Conservation (phyloP, 73 alveolate genomes). For the Symbiodinium pilosum region DNA sequence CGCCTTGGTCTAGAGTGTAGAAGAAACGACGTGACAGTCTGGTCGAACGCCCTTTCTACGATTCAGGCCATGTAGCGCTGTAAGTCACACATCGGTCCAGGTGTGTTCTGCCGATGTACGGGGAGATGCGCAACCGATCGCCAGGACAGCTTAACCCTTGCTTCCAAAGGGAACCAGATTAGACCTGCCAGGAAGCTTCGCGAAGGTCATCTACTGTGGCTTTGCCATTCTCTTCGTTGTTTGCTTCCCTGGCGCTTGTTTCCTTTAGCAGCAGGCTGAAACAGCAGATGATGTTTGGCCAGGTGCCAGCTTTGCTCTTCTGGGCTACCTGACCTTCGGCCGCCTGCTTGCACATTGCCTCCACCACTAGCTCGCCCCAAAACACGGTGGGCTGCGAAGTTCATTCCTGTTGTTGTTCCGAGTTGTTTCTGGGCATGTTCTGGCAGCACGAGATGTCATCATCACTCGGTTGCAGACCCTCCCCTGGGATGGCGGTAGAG, state of each 20-base stretch:
- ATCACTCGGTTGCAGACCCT: no score
- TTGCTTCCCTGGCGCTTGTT: neutral
- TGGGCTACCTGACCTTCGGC: constrained; percentile 78
- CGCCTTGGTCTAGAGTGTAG: neutral
- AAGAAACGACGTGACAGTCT: no score
- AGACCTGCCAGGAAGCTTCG: constrained; percentile 45
- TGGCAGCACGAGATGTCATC: no score
- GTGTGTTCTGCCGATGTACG: constrained; percentile 89
- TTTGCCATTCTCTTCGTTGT: constrained; percentile 37
- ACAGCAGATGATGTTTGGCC: no score
- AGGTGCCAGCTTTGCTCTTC: constrained; percentile 80
- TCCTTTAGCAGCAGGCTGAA: no score
- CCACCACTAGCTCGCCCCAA: no score
- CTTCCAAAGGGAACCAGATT: no score
- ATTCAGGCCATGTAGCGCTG: neutral
- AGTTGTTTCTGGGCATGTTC: no score
- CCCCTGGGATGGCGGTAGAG: no score
- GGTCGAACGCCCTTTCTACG: no score
- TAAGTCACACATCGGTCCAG: neutral
- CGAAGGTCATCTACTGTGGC: constrained; percentile 34
- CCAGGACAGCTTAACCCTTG: constrained; percentile 48
- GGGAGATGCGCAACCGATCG: constrained; percentile 76
- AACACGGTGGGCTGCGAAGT: no score
- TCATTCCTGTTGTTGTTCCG: no score
- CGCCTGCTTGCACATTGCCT: neutral